Percentiles rank a stretch among this genome's conserved stretches.
Conservation (phyloP, 495 filamentous ascomycete genomes). For the Aspergillus steynii region DNA sequence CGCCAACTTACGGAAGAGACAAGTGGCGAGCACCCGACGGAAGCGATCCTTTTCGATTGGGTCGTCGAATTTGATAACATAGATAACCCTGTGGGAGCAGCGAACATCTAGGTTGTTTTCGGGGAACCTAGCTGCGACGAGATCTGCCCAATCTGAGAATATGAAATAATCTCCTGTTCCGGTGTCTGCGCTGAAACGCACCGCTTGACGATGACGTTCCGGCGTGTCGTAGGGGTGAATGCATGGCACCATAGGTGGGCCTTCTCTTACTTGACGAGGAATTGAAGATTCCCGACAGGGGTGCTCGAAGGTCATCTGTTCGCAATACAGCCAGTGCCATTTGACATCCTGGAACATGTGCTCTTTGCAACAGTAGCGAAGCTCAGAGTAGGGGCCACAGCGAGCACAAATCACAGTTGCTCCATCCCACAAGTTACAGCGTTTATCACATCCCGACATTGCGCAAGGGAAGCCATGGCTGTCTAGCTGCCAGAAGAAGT, state of each 20-base stretch:
- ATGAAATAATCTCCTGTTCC: slow-evolving; percentile 40
- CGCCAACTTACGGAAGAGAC: slow-evolving; percentile 29
- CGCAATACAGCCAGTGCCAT: slow-evolving; percentile 37
- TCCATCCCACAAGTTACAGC: slow-evolving; percentile 54
- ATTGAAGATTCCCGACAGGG: slow-evolving; percentile 22
- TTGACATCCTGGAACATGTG: slow-evolving; percentile 38
- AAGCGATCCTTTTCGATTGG: slow-evolving; percentile 36
- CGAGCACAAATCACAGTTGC: slow-evolving; percentile 38
- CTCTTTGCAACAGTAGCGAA: slow-evolving; percentile 42
- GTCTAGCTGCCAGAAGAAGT: slow-evolving; percentile 29
- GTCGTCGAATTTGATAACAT: slow-evolving; percentile 23
- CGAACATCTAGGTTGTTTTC: slow-evolving; percentile 10
- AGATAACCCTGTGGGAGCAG: slow-evolving; percentile 26
- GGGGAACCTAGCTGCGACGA: slow-evolving; percentile 12
- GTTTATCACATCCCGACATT: slow-evolving; percentile 33
- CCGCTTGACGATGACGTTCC: slow-evolving; percentile 39
- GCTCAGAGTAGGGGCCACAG: slow-evolving; percentile 44
- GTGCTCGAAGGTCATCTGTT: slow-evolving; percentile 17
- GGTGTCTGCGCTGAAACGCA: slow-evolving; percentile 30
- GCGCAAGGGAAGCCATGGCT: slow-evolving; percentile 29
- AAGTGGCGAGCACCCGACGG: slow-evolving; percentile 36
- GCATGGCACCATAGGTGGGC: slow-evolving; percentile 30
- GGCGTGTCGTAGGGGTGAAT: slow-evolving; percentile 31
- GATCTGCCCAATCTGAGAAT: slow-evolving; percentile 32
- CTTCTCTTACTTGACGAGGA: slow-evolving; percentile 14